Conservation (phyloP, 768 basidiomycete species). For the Suillus discolor region DNA sequence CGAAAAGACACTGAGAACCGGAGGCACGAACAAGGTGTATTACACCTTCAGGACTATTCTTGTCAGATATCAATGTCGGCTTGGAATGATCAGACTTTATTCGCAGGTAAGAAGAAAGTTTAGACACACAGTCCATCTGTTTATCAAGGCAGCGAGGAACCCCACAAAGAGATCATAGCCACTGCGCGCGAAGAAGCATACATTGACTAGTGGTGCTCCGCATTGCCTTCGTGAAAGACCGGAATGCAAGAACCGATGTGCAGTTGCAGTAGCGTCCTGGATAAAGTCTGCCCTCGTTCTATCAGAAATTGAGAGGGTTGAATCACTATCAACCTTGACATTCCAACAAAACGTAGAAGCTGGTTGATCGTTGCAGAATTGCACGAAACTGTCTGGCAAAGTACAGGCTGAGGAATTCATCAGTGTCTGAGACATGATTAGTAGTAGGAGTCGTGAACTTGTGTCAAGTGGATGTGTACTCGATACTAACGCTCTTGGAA, state of each 20-base stretch:
- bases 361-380: background rate
- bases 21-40: background rate
- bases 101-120: background rate
- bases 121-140: background rate
- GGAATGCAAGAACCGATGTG: background rate
- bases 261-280: background rate
- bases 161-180: background rate
- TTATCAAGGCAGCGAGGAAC: background rate
- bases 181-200: background rate
- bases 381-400: background rate
- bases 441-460: too few relatives aligned
- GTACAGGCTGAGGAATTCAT: background rate
- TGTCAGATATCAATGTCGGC: background rate
- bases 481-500: too few relatives aligned
- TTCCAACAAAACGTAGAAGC: slow-evolving; percentile 1
- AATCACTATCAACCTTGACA: background rate
- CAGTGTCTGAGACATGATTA: background rate
- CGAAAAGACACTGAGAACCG: background rate
- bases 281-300: background rate
- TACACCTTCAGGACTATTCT: background rate
- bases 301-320: background rate
- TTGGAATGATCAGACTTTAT: background rate
- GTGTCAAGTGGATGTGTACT: too few relatives aligned
- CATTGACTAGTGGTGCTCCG: background rate
- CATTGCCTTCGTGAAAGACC: background rate